phyloP scores from a whole-genome alignment of 257 asterid species.

The Mentha longifolia region DNA sequence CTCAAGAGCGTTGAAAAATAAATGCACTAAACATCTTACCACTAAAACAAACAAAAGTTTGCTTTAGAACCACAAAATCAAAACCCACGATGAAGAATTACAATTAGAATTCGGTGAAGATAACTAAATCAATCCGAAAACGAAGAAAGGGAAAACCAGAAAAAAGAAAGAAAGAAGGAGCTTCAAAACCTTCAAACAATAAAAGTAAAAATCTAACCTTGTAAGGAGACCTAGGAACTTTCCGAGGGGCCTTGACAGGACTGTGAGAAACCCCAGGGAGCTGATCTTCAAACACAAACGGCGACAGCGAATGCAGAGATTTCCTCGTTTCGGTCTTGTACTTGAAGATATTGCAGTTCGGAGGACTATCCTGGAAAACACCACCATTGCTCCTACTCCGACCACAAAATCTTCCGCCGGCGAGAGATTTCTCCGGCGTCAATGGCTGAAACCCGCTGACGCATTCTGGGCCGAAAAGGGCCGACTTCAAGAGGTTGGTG shows the following conservation, averaged over 20 bases:
- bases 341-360: slow-evolving; percentile 78
- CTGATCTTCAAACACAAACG: slow-evolving; percentile 79
- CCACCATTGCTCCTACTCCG: slow-evolving; percentile 34
- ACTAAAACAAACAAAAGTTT: not conserved
- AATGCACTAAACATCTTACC: not conserved
- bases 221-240: slow-evolving; percentile 82
- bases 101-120: not conserved
- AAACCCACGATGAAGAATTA: not conserved
- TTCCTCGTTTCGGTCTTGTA: slow-evolving; percentile 75
- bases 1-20: not conserved
- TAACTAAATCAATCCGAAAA: not conserved
- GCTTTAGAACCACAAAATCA: slow-evolving; percentile 5
- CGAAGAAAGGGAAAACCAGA: not conserved
- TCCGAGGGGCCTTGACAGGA: slow-evolving; percentile 82
- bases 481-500: slow-evolving; percentile 62
- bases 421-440: slow-evolving; percentile 65
- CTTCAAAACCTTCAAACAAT: not conserved
- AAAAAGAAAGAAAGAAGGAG: not conserved
- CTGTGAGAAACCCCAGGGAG: slow-evolving; percentile 77
- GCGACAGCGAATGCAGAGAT: slow-evolving; percentile 66
- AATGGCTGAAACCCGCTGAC: slow-evolving; percentile 55
- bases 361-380: slow-evolving; percentile 48
- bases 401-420: slow-evolving; percentile 37
- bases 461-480: slow-evolving; percentile 73
- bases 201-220: slow-evolving; percentile 54